These are phyloP conservation scores for Gamarada debralockiae DNA, from an alignment of 495 filamentous ascomycete genomes.

Conservation along the genomic window DNA sequence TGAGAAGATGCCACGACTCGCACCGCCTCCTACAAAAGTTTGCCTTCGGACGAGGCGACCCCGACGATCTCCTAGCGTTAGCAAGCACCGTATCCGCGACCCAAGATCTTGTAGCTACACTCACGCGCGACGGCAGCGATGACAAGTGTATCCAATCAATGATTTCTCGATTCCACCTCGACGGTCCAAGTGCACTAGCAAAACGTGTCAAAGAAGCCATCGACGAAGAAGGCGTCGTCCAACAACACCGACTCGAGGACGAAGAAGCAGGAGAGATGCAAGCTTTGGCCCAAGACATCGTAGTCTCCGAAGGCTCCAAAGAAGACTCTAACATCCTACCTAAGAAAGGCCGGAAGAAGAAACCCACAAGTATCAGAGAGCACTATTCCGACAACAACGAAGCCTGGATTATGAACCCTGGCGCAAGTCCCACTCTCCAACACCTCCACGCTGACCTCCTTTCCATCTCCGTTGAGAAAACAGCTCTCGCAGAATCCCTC, in stretches of 20 bases:
- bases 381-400: slow-evolving; percentile 54
- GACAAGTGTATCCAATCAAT: slow-evolving; percentile 46
- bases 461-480: slow-evolving; percentile 52
- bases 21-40: slow-evolving; percentile 92
- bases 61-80: slow-evolving; percentile 86
- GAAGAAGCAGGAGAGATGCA: slow-evolving; percentile 63
- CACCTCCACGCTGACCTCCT: slow-evolving; percentile 64
- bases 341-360: slow-evolving; percentile 37
- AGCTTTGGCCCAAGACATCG: slow-evolving; percentile 62
- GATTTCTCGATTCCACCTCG: slow-evolving; percentile 59
- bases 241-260: slow-evolving; percentile 73
- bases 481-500: slow-evolving; percentile 53
- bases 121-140: slow-evolving; percentile 17
- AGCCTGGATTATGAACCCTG: slow-evolving; percentile 81
- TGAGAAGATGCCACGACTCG: slow-evolving; percentile 78
- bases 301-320: slow-evolving; percentile 48
- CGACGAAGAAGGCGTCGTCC: slow-evolving; percentile 85
- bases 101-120: slow-evolving; percentile 52
- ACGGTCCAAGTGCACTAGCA: slow-evolving; percentile 65
- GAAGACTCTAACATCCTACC: slow-evolving; percentile 36
- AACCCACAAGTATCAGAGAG: slow-evolving; percentile 36
- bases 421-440: slow-evolving; percentile 62
- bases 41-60: slow-evolving; percentile 82
- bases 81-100: slow-evolving; percentile 79
- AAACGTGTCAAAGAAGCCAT: slow-evolving; percentile 70